Evolutionary conservation across 305 asterid genomes (phyloP).

Genomic region (Solanum hybrid): DNA sequence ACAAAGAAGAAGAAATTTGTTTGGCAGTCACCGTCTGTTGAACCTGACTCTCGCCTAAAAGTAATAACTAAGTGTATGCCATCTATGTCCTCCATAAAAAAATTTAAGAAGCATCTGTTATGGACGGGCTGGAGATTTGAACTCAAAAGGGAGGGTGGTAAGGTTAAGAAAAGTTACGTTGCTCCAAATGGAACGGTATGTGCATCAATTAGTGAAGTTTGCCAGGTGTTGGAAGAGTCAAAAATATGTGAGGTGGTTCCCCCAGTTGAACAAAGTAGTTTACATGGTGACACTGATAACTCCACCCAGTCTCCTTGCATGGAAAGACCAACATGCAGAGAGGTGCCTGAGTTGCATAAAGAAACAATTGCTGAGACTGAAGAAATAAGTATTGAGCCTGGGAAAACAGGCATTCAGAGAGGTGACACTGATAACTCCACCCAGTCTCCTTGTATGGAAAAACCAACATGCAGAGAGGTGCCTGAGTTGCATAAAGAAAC

Average conservation of each 20-base stretch:
- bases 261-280: not conserved
- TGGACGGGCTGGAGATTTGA: conserved; percentile 57
- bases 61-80: conserved; percentile 11
- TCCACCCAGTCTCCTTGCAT: conserved; percentile 13
- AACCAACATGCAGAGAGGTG: conserved; percentile 20
- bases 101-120: conserved; percentile 48
- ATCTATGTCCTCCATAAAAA: not conserved
- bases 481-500: conserved; percentile 18
- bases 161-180: conserved; percentile 26
- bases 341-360: conserved; percentile 23
- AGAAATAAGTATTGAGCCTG: not conserved
- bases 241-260: conserved; percentile 7
- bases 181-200: conserved; percentile 37
- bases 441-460: conserved; percentile 18
- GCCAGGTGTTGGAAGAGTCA: conserved; percentile 23
- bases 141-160: not conserved
- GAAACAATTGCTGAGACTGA: not conserved
- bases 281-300: conserved; percentile 9
- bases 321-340: conserved; percentile 22
- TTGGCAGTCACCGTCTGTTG: conserved; percentile 27
- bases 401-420: not conserved
- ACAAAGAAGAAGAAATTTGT: conserved; percentile 20
- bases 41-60: conserved; percentile 36
- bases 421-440: conserved; percentile 10
- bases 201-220: conserved; percentile 29